Base-by-base conservation (phyloP, 306 rosid species). In the Fagus sylvatica region DNA sequence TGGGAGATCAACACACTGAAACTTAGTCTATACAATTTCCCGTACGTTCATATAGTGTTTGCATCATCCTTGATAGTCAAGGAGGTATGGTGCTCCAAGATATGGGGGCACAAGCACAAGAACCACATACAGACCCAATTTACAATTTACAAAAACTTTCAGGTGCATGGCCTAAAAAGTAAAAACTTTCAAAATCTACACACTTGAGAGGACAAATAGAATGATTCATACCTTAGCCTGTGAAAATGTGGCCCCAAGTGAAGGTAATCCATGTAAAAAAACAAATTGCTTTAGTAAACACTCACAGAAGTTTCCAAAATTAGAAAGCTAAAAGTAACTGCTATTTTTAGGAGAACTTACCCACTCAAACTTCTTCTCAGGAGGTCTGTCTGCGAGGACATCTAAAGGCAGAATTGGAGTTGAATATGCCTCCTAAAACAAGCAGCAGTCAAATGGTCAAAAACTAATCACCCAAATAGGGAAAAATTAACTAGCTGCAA, bases 371-470 rank as follows among this genome's bases (percentile, higher is more conserved):
- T 95, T 95, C 89, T 95, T 89, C 96, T 91, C 97, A 0, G 98
- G 93, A 76, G 90, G 85, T 79, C 90, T 91, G 71, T 95, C 98
- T 49, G 98, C 92, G 40, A 95, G 98, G 79, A 95, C 82, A 85
- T 95, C 98, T 57, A 95, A 79, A 74, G 98, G 98, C 78, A 86
- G 83, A 34, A 95, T 87, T 62, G 98, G 98, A 71, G 93, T 95
- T 82, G 98, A 87, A 62, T 5, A 82, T 55, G 98, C 93, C 85
- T 84, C 97, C 97, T 94, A 61, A 39, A 80, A 57, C 39, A 76
- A 78, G 61, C 19, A 77, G 77, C 6, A 28, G 68, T 54, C 74
- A 19, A 49, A 57, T 60, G 16, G 60, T 61, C 69, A 83, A 81
- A 64, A 56, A 17, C 74, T 46, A 54, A 60, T 42, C 34, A 36